Conservation (phyloP, 1,284 basidiomycete species). For the Rhodotorula sp. region DNA sequence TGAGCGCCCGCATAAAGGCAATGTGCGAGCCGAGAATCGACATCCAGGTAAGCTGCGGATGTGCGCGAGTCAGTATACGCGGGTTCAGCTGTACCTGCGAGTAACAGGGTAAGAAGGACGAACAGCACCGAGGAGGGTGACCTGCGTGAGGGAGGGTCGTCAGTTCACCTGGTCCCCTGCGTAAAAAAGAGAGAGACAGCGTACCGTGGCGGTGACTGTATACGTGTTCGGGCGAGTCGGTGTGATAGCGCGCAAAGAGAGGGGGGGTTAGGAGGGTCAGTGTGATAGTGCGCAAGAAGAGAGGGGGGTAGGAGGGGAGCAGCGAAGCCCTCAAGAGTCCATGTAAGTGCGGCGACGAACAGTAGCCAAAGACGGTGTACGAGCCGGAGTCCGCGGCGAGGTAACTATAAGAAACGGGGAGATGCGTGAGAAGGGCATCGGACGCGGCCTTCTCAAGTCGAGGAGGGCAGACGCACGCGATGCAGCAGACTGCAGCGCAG, state of each 20-base stretch:
- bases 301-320: no score
- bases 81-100: no score
- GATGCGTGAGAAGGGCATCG: neutral
- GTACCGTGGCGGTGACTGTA: no score
- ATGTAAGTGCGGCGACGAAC: no score
- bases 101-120: slow-evolving; percentile 47
- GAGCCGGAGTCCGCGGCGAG: slow-evolving; percentile 59
- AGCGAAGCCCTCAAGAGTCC: no score
- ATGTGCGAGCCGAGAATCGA: slow-evolving; percentile 69
- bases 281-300: no score
- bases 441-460: neutral
- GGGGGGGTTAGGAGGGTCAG: no score
- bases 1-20: slow-evolving; percentile 65
- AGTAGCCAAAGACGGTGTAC: slow-evolving; percentile 65
- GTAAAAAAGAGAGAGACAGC: no score
- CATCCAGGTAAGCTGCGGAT: slow-evolving; percentile 63
- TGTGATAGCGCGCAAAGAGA: no score
- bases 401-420: slow-evolving; percentile 58
- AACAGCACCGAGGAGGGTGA: neutral
- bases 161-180: no score
- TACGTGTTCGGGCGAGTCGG: no score
- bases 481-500: slow-evolving; percentile 48
- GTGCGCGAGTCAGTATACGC: slow-evolving; percentile 53
- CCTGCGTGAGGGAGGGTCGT: no score
- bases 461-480: slow-evolving; percentile 49